Base-by-base conservation (phyloP, 2,329 filamentous ascomycete species). In the Phaeoacremonium minimum region DNA sequence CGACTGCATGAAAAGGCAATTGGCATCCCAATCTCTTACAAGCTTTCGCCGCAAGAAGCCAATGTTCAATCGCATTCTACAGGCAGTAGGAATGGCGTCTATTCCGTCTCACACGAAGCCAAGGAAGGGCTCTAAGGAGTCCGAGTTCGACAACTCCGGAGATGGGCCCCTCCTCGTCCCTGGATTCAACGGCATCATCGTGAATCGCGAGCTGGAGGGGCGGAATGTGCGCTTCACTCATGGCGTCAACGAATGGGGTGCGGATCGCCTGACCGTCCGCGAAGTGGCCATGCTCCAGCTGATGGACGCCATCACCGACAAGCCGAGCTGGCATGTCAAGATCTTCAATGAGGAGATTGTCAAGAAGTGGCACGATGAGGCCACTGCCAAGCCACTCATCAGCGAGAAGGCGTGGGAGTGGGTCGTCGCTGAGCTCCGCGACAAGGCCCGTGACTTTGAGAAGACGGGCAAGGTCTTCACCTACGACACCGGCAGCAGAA, bases 381-480 rank as follows among this genome's bases (percentile, higher is more conserved):
- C 55, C 15, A 35, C 56, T 18, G 38, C 41, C 11, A 43, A 50
- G 22, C 37, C 48, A 16, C 61, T 85, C 20, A 38, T 46, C 19
- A 41, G 36, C 17, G 36, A 33, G 12, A 5, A 11, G 16, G 36
- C 40, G 13, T 46, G 41, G 32, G 34, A 37, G 4, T 38, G 44
- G 44, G 37, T 36, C 15, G 26, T 45, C 15, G 11, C 39, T 11
- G 44, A 46, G 36, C 12, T 45, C 28, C 42, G 36, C 9, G 41
- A 33, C 14, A 43, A 43, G 29, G 42, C 44, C 11, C n/a, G 11
- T 9, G 19, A 34, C 12, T 44, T 37, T 18, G 37, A 40, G 20
- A 16, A 38, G 17, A 41, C 38, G 2, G 28, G 32, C 6, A 18
- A 35, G 22, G 30, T 42, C 17, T 33, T 35, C 8, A 38, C 38